A percentile compares a stretch with the other conserved stretches of the same genome.
phyloP scores from a whole-genome alignment of 2,329 filamentous ascomycete species.

The Diaporthe ampelina region DNA sequence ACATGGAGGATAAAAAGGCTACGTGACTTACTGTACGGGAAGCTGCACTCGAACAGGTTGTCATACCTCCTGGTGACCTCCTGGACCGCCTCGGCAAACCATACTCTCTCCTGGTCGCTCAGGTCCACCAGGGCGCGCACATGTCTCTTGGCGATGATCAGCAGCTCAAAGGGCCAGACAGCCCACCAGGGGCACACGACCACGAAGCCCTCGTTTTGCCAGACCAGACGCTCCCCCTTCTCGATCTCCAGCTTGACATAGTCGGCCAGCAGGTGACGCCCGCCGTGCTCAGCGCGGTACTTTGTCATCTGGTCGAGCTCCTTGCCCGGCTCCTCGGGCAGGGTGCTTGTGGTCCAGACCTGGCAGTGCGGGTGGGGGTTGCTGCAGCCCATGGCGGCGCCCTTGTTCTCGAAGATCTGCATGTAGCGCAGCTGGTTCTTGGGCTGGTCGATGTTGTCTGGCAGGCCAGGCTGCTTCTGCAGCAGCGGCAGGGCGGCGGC shows the following conservation, averaged over 20 bases:
- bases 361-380: conserved; percentile 98
- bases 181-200: conserved; percentile 98
- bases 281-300: conserved; percentile 80
- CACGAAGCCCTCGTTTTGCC: conserved; percentile 87
- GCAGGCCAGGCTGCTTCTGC: conserved; percentile 50
- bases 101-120: conserved; percentile 75
- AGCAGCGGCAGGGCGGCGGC: conserved; percentile 57
- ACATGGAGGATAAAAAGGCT: neutral
- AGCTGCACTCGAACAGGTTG: conserved; percentile 96
- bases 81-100: conserved; percentile 86
- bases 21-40: conserved; percentile 84
- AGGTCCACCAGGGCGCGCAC: conserved; percentile 89
- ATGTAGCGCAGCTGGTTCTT: conserved; percentile 91
- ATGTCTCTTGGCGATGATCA: conserved; percentile 88
- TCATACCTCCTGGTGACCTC: conserved; percentile 94
- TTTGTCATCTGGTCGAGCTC: conserved; percentile 84
- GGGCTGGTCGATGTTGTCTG: conserved; percentile 63
- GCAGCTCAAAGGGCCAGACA: conserved; percentile 95
- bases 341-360: conserved; percentile 91
- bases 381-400: conserved; percentile 96
- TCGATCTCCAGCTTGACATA: conserved; percentile 87
- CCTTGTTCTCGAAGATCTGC: conserved; percentile 99
- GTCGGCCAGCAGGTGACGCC: conserved; percentile 84
- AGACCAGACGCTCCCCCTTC: conserved; percentile 89
- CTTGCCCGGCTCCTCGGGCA: conserved; percentile 89